Conservation (phyloP, 2,329 filamentous ascomycete genomes). For the Cercospora sojina region DNA sequence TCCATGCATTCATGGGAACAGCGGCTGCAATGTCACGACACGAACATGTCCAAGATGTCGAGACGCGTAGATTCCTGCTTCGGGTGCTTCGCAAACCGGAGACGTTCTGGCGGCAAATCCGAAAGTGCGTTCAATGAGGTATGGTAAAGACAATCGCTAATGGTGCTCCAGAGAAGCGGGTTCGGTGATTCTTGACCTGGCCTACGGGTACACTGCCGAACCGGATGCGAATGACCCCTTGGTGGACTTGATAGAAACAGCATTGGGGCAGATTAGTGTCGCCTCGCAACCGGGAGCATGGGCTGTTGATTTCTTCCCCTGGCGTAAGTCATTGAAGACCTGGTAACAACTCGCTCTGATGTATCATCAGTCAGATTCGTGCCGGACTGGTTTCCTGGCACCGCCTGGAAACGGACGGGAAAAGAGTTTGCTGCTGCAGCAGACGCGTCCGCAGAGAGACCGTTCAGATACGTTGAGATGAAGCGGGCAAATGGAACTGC, state of each 20-base stretch:
- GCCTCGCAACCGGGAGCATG: conserved; percentile 46
- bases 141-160: neutral
- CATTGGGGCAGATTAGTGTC: conserved; percentile 44
- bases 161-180: conserved; percentile 35
- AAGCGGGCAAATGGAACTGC: conserved; percentile 35
- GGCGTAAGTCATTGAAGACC: conserved; percentile 19
- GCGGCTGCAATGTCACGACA: conserved; percentile 43
- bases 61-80: conserved; percentile 48
- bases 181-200: conserved; percentile 46
- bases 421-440: conserved; percentile 40
- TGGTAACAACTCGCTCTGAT: neutral
- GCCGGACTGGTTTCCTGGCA: conserved; percentile 49
- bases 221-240: conserved; percentile 44
- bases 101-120: conserved; percentile 44
- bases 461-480: conserved; percentile 47
- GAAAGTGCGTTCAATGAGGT: conserved; percentile 27
- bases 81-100: conserved; percentile 42
- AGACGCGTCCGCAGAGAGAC: conserved; percentile 39
- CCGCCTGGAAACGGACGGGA: conserved; percentile 47
- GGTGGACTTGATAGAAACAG: conserved; percentile 43
- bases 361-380: conserved; percentile 39
- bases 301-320: conserved; percentile 50
- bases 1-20: conserved; percentile 49
- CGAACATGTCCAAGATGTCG: conserved; percentile 46
- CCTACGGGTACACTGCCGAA: conserved; percentile 50